Conservation (phyloP, 495 filamentous ascomycete species). For the Neurospora terricola region DNA sequence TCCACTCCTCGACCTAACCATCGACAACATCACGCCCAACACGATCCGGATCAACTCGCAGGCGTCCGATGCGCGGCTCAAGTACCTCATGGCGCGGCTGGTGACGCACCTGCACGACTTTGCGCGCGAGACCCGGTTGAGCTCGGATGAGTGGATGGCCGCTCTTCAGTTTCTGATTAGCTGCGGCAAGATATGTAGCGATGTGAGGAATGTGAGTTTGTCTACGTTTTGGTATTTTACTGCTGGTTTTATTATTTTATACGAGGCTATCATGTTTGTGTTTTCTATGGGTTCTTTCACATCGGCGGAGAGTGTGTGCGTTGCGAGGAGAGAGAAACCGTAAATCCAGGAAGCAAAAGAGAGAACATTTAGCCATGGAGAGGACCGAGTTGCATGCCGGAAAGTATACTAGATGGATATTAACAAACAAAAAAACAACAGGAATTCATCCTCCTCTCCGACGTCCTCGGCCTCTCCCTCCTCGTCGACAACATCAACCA, state of each 20-base stretch:
- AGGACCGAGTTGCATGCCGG: neutral
- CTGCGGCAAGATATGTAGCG: conserved; percentile 62
- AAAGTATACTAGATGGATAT: neutral
- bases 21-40: conserved; percentile 78
- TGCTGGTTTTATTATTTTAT: neutral
- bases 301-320: neutral
- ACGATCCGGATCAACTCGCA: conserved; percentile 65
- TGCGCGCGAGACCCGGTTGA: conserved; percentile 69
- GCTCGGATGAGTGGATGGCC: conserved; percentile 70
- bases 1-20: conserved; percentile 58
- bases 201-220: conserved; percentile 42
- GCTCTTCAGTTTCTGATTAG: conserved; percentile 60
- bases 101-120: conserved; percentile 79
- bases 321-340: neutral
- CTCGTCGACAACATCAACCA: conserved; percentile 89
- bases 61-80: conserved; percentile 52
- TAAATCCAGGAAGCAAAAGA: neutral
- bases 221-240: neutral
- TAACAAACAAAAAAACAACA: conserved; percentile 19
- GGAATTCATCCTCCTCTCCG: conserved; percentile 93
- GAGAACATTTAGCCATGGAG: neutral
- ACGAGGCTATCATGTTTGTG: neutral
- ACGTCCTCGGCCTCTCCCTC: conserved; percentile 80
- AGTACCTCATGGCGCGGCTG: conserved; percentile 62
- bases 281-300: neutral